Base-by-base conservation (phyloP, 805 yeast species). In the Cyberlindnera mississippiensis region DNA sequence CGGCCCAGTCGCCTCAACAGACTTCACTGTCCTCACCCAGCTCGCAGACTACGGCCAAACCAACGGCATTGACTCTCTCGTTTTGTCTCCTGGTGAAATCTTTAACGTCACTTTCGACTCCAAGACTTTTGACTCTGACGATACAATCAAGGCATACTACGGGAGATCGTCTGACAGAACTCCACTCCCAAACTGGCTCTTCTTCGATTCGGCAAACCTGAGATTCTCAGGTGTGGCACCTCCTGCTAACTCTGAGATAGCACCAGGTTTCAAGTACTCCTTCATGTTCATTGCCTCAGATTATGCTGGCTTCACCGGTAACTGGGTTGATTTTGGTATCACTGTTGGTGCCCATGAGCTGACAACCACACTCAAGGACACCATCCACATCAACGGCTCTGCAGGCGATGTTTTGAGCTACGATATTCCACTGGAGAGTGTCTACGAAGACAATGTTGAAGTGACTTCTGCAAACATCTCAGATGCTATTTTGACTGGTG, bases 161-260 rank as follows among this genome's bases (percentile, higher is more conserved):
- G 96, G 96, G 16, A 75, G 84, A 49, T 78, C 90, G n/a, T 64
- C 71, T 12, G 88, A 86, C 60, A 77, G 90, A 58, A 76, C 96
- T 1, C 91, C 99, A 3, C 70, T 93, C 42, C 99, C 99, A 29
- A 82, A 78, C 57, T 93, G 99, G 98, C 68, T 88, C 38, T 63
- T 66, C 40, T 93, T 91, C 58, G 81, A 88, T 56, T 53, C 70
- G 2, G 55, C 73, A 5, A 68, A 71, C 29, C 66, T 87, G 49
- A 74, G 85, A 16, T 91, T 89, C 62, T 71, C 78, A 33, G 99
- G 99, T 26, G 81, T 82, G 1, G 91, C 96, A 1, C 99, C 99
- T 10, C 70, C 83, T 7, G 86, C 86, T 26, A 83, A 86, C 51
- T 85, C 96, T 2, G 72, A 75, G 14, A 83, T 88, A 52, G 99